Evolutionary conservation across 2,329 filamentous ascomycete species (phyloP).

Genomic region (Ceratocystiopsis minuta): DNA sequence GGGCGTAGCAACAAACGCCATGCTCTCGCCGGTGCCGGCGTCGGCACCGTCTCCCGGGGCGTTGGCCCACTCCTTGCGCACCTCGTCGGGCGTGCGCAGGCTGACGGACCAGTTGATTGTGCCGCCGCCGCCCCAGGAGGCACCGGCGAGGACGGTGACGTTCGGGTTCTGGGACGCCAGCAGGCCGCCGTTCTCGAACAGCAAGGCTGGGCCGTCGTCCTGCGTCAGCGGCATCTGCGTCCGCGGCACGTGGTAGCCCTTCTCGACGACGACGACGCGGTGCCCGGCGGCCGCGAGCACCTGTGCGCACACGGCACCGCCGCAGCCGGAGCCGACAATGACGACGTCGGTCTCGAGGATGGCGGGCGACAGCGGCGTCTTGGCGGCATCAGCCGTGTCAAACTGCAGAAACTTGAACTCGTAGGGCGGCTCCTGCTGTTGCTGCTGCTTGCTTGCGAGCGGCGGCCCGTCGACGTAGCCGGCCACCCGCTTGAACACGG

Average conservation of each 20-base stretch:
- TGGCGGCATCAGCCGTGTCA: constrained; percentile 9
- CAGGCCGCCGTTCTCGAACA: constrained; percentile 53
- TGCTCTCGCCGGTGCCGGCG: no score
- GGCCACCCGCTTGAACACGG: constrained; percentile 33
- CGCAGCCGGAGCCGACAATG: constrained; percentile 74
- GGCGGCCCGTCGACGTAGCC: constrained; percentile 38
- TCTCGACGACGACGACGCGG: constrained; percentile 51
- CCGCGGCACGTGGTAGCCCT: constrained; percentile 58
- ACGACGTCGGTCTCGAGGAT: constrained; percentile 63
- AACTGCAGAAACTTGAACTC: constrained; percentile 46
- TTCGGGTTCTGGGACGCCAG: constrained; percentile 36
- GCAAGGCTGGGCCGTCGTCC: constrained; percentile 35
- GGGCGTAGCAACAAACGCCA: constrained; percentile 55
- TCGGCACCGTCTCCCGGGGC: constrained; percentile 17
- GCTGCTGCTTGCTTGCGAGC: constrained; percentile 30
- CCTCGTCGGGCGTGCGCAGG: constrained; percentile 50
- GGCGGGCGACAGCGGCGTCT: constrained; percentile 22
- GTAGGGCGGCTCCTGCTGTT: constrained; percentile 16
- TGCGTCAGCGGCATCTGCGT: constrained; percentile 59
- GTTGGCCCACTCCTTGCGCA: constrained; percentile 66
- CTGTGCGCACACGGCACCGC: constrained; percentile 66
- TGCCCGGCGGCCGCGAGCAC: constrained; percentile 61
- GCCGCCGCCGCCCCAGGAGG: constrained; percentile 70
- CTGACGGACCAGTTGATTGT: constrained; percentile 69
- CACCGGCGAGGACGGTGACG: constrained; percentile 46